Base-by-base conservation (phyloP, 768 basidiomycete genomes). In the Lentinula boryana region DNA sequence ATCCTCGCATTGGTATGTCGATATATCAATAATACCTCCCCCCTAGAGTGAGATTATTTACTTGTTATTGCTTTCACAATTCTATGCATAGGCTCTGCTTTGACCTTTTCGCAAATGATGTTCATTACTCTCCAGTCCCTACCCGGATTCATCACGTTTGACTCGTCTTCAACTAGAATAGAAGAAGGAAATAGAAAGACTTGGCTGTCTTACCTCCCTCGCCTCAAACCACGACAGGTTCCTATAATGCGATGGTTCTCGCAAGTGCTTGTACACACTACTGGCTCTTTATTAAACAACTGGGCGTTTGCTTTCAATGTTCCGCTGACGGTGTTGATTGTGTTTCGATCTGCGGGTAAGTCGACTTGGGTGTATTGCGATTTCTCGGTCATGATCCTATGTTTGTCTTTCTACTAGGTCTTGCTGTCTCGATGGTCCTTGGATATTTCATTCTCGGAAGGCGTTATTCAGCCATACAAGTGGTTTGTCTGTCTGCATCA, bases 21-120 rank as follows among this genome's bases (percentile, higher is more conserved):
- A 55, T 36, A 49, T 48, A n/a, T 48, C 36, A 49, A 35, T 21
- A 32, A 15, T 49, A 16, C 62, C 57, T 18, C n/a, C 4, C 5
- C 7, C 48, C 43, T 46, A 13, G 8, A 18, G 27, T 35, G 33
- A 8, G 41, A 48, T 59, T 27, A 36, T 44, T 15, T 35, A 5
- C 18, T 13, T 27, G 53, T 5, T 33, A 56, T 27, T 27, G 27
- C 3, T 27, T 27, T 27, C 27, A 27, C 27, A 27, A 27, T 56
- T 13, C 16, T 15, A 8, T 12, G 5, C 40, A 9, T 64, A 90
- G 91, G 90, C 21, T 87, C 91, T 9, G 87, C 91, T 35, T 80
- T 95, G 49, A 93, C 92, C 3, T 91, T 93, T 74, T 84, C 84
- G 12, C 93, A 95, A 72, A 89, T 92, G 83, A 66, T 85, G 38